A percentile compares a stretch with the other conserved stretches of the same genome.
Conservation (phyloP, 208 protist species). For the Novymonas esmeraldas region DNA sequence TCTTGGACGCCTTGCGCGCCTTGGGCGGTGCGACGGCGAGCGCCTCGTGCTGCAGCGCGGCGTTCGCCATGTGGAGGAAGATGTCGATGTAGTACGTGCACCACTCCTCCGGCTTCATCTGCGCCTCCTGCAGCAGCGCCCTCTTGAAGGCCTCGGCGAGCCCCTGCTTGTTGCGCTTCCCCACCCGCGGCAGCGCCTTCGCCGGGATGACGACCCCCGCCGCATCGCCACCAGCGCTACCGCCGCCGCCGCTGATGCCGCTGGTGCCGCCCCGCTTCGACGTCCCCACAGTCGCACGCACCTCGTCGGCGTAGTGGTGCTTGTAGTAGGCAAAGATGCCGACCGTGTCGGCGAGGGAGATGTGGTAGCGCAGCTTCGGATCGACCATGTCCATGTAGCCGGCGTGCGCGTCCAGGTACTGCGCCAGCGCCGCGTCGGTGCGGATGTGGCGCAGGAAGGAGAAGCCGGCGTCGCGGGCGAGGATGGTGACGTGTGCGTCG, state of each 20-base stretch:
- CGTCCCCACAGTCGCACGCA: slow-evolving; percentile 7
- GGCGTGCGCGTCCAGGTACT: slow-evolving; percentile 66
- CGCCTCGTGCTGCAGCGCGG: slow-evolving; percentile 71
- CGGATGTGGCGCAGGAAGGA: slow-evolving; percentile 62
- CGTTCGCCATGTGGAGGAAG: slow-evolving; percentile 83
- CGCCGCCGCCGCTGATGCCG: slow-evolving; percentile 1
- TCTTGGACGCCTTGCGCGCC: slow-evolving; percentile 30
- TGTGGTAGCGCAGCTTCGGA: slow-evolving; percentile 63
- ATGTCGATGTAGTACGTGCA: slow-evolving; percentile 86
- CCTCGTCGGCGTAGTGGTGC: slow-evolving; percentile 52
- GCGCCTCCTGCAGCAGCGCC: slow-evolving; percentile 69
- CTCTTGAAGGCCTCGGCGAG: slow-evolving; percentile 65
- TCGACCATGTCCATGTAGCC: slow-evolving; percentile 38
- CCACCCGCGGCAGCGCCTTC: slow-evolving; percentile 52
- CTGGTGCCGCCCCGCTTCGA: slow-evolving; percentile 7
- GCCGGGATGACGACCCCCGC: slow-evolving; percentile 52
- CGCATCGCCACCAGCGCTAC: background rate
- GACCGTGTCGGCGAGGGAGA: slow-evolving; percentile 85
- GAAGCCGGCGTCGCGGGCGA: slow-evolving; percentile 84
- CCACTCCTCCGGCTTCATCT: slow-evolving; percentile 91
- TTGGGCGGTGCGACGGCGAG: slow-evolving; percentile 26
- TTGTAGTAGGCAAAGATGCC: slow-evolving; percentile 77
- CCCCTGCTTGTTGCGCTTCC: slow-evolving; percentile 42
- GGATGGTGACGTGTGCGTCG: slow-evolving; percentile 84
- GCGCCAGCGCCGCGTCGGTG: slow-evolving; percentile 42